These are phyloP conservation scores for Orbilia quercus DNA, from an alignment of 2,329 filamentous ascomycete genomes.

Conservation along the genomic window DNA sequence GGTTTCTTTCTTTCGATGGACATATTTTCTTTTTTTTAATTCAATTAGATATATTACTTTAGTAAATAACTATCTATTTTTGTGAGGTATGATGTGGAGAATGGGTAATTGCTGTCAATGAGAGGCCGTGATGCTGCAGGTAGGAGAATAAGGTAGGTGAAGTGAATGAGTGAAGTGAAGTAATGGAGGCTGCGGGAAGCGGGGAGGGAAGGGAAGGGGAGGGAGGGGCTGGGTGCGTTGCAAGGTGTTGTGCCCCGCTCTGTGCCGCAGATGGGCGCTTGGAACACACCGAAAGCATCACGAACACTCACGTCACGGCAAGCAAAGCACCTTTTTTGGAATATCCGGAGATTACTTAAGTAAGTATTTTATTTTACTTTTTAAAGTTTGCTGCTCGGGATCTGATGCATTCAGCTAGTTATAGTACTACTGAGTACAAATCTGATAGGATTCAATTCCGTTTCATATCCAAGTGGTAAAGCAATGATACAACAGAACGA, in stretches of 20 bases:
- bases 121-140: no score
- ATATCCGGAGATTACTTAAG: no score
- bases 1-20: constrained; percentile 40
- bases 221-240: constrained; percentile 35
- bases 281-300: constrained; percentile 1
- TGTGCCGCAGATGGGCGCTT: constrained; percentile 33
- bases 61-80: no score
- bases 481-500: constrained; percentile 9
- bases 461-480: constrained; percentile 20
- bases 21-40: constrained; percentile 19
- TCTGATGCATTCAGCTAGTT: constrained; percentile 38
- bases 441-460: constrained; percentile 11
- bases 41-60: no score
- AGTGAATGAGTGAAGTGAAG: constrained; percentile 3
- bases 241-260: constrained; percentile 38
- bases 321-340: background rate
- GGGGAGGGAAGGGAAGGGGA: constrained; percentile 35
- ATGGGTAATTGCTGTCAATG: no score
- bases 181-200: constrained; percentile 12
- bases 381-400: constrained; percentile 21
- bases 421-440: no score
- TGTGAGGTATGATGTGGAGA: no score
- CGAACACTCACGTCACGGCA: background rate
- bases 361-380: no score
- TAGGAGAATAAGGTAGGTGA: constrained; percentile 5